Evolutionary conservation across 495 filamentous ascomycete species (phyloP), one percentile per base, ranked within the genome.

Genomic region (Penicillium canariense): DNA sequence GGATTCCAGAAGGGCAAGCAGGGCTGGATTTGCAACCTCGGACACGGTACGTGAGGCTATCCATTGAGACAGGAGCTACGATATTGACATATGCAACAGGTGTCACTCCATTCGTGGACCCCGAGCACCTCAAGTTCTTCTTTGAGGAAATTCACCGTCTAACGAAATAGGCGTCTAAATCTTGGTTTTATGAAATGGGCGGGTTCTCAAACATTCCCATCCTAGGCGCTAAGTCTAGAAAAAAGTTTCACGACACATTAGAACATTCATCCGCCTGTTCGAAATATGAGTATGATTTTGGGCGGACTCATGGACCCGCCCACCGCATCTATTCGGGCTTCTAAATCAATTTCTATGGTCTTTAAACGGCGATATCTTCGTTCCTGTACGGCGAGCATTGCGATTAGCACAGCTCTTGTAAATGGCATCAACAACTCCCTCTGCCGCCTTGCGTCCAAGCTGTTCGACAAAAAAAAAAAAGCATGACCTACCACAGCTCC

Each of bases 31-130:
- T 85, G 85, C 18, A 93, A 93, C 71, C 73, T 93, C 50, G 89
- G 94, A 9, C 94, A 98, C 72, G 94, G 91, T 91, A 77, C 59
- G 81, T 63, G 6, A 39, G 50, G 45, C 22, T 31, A 14, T 32
- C 22, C 27, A 7, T 50, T 48, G 42, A 14, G n/a, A 12, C 17
- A 12, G 46, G 17, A 27, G 31, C 8, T 25, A 11, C n/a, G 15
- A 35, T 54, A 48, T 44, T 65, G 72, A 56, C 68, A 40, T 26
- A 12, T 32, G 4, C 6, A 26, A 48, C 39, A 91, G 88, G 90
- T 58, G 89, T 98, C 50, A 97, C 95, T 17, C 94, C 95, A 2
- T 86, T 89, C 52, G 94, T 97, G 23, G 85, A 96, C 55, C 94
- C 94, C 2, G 91, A 97, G 34, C 84, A 96, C 68, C 75, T 98